phyloP scores from a whole-genome alignment of 192 early-diverging fungal species.

The Radiomyces spectabilis region DNA sequence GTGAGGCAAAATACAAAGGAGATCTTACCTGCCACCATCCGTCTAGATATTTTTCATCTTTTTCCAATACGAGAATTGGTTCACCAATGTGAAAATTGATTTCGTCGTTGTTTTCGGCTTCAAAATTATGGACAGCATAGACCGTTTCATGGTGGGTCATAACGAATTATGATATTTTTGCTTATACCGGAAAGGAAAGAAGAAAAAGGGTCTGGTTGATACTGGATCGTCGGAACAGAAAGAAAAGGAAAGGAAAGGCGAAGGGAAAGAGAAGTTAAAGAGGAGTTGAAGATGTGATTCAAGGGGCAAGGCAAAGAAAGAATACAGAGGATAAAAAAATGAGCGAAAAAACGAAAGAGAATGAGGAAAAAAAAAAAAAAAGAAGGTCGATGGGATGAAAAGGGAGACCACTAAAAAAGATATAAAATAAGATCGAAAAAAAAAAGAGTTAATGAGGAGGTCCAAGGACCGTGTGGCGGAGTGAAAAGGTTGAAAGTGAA shows the following conservation, averaged over 20 bases:
- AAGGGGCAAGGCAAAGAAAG: neutral
- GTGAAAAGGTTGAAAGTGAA: too few species aligned
- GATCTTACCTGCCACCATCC: constrained; percentile 72
- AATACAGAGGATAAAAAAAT: neutral
- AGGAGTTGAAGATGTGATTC: neutral
- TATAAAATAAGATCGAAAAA: too few species aligned
- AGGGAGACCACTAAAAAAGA: too few species aligned
- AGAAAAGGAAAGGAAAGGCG: neutral
- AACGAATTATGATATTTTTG: too few species aligned
- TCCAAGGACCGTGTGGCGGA: too few species aligned
- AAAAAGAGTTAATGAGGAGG: too few species aligned
- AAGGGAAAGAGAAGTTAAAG: neutral
- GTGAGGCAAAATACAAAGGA: neutral
- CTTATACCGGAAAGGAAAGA: too few species aligned
- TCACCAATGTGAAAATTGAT: constrained; percentile 58
- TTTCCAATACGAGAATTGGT: constrained; percentile 60
- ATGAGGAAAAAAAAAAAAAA: neutral
- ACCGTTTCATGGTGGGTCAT: constrained; percentile 26
- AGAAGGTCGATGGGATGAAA: too few species aligned
- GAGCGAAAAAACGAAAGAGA: neutral
- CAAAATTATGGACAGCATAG: constrained; percentile 49
- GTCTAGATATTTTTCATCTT: constrained; percentile 60
- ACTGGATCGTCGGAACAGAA: too few species aligned
- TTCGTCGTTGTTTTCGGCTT: constrained; percentile 61
- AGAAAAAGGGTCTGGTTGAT: too few species aligned